A percentile compares a stretch with the other conserved stretches of the same genome.
Evolutionary conservation across 768 basidiomycete species (phyloP).

Genomic region (Russula griseocarnosa): DNA sequence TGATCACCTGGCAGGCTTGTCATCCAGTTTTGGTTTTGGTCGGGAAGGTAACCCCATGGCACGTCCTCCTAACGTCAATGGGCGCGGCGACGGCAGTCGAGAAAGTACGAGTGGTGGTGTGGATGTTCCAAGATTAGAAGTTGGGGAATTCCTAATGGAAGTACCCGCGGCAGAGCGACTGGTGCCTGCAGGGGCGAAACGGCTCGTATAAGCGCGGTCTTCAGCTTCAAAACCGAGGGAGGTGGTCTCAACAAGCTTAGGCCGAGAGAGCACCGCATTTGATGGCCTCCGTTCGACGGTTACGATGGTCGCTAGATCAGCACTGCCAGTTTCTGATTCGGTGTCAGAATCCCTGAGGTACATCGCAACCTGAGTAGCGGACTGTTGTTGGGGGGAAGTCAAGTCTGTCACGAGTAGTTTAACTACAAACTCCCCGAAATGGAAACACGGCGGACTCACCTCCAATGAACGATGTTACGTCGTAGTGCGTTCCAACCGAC

Average conservation of each 20-base stretch:
- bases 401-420: conserved; percentile 32
- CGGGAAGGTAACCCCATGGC: conserved; percentile 30
- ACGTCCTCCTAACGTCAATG: conserved; percentile 9
- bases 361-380: not conserved
- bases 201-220: not conserved
- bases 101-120: not conserved
- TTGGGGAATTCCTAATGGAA: not conserved
- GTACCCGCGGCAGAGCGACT: not conserved
- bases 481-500: conserved; percentile 56
- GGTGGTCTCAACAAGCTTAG: not conserved
- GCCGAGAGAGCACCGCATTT: conserved; percentile 11
- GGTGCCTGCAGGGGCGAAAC: not conserved
- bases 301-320: conserved; percentile 15
- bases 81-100: not conserved
- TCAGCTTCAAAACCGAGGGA: conserved; percentile 3
- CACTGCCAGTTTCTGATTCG: conserved; percentile 14
- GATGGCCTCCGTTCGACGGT: conserved; percentile 24
- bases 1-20: not conserved
- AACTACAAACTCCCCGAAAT: not conserved
- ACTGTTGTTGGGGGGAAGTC: conserved; percentile 32
- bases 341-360: conserved; percentile 7
- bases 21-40: conserved; percentile 28
- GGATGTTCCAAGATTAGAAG: not conserved
- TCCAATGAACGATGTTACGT: conserved; percentile 72
- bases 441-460: conserved; percentile 36